Evolutionary conservation across 805 yeast genomes (phyloP).

Genomic region (Isabelozyma pseudorhagii): DNA sequence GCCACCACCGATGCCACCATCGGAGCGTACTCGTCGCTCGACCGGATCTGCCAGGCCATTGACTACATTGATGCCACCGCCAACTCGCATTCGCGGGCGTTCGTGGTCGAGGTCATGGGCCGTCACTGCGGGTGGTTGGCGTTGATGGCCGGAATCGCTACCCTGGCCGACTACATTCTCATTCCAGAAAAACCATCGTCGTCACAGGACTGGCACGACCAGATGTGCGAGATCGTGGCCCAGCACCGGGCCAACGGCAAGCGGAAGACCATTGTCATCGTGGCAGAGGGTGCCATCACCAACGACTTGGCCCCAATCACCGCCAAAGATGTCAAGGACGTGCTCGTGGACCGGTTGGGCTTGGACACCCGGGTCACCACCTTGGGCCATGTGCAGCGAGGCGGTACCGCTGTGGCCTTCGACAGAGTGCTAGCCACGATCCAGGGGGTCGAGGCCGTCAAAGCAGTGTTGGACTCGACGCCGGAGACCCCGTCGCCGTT

Average conservation of each 20-base stretch:
- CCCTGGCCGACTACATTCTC: slow-evolving; percentile 91
- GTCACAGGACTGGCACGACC: slow-evolving; percentile 72
- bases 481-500: slow-evolving; percentile 93
- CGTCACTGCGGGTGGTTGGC: slow-evolving; percentile 99
- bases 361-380: slow-evolving; percentile 94
- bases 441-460: slow-evolving; percentile 97
- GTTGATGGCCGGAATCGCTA: slow-evolving; percentile 94
- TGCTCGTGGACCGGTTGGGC: slow-evolving; percentile 70
- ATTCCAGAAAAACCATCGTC: slow-evolving; percentile 92
- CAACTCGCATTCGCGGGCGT: slow-evolving; percentile 93
- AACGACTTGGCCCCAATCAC: slow-evolving; percentile 76
- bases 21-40: slow-evolving; percentile 93
- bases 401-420: slow-evolving; percentile 96
- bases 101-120: slow-evolving; percentile 98
- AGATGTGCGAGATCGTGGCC: slow-evolving; percentile 68
- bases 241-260: slow-evolving; percentile 86
- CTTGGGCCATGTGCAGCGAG: slow-evolving; percentile 97
- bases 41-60: slow-evolving; percentile 87
- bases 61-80: slow-evolving; percentile 98
- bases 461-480: slow-evolving; percentile 83
- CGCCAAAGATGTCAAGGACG: slow-evolving; percentile 76
- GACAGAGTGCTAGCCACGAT: slow-evolving; percentile 89
- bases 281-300: slow-evolving; percentile 97
- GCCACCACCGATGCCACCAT: slow-evolving; percentile 94
- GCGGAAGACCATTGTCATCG: slow-evolving; percentile 92